Conservation (phyloP, 345 rosid species). For the Salix dunnii region DNA sequence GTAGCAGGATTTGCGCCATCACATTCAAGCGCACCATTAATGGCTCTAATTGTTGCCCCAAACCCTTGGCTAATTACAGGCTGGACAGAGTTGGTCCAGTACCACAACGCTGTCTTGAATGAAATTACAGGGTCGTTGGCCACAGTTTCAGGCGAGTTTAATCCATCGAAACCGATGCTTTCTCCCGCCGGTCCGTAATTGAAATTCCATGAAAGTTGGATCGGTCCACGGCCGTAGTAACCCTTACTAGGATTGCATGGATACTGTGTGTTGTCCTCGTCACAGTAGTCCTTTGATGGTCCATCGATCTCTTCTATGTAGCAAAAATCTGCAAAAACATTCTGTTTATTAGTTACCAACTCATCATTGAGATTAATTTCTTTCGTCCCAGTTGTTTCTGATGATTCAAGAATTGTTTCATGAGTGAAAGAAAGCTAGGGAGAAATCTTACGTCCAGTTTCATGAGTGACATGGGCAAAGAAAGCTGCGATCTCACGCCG, state of each 20-base stretch:
- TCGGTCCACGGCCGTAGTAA: slow-evolving; percentile 12
- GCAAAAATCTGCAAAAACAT: slow-evolving; percentile 27
- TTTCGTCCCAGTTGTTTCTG: not conserved
- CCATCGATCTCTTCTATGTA: slow-evolving; percentile 31
- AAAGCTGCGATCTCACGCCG: slow-evolving; percentile 49
- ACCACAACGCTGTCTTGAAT: slow-evolving; percentile 12
- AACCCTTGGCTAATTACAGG: slow-evolving; percentile 6
- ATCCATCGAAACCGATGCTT: slow-evolving; percentile 9
- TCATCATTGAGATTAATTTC: too few species aligned
- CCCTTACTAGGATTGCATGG: slow-evolving; percentile 6
- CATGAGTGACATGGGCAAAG: slow-evolving; percentile 51
- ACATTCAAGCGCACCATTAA: slow-evolving; percentile 9
- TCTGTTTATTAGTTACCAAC: too few species aligned
- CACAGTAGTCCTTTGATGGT: slow-evolving; percentile 23
- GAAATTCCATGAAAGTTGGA: slow-evolving; percentile 16
- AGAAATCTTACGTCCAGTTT: slow-evolving; percentile 43
- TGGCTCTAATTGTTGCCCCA: slow-evolving; percentile 1
- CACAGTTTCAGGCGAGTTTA: slow-evolving; percentile 9
- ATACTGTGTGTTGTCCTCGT: not conserved
- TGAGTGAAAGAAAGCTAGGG: not conserved
- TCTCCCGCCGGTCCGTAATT: slow-evolving; percentile 12
- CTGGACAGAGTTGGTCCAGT: slow-evolving; percentile 3
- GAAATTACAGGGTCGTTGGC: slow-evolving; percentile 8
- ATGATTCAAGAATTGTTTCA: not conserved
- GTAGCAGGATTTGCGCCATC: not conserved